A percentile compares a stretch with the other conserved stretches of the same genome.
Conservation (phyloP, 164 flowering plant genomes). For the Akebia trifoliata region DNA sequence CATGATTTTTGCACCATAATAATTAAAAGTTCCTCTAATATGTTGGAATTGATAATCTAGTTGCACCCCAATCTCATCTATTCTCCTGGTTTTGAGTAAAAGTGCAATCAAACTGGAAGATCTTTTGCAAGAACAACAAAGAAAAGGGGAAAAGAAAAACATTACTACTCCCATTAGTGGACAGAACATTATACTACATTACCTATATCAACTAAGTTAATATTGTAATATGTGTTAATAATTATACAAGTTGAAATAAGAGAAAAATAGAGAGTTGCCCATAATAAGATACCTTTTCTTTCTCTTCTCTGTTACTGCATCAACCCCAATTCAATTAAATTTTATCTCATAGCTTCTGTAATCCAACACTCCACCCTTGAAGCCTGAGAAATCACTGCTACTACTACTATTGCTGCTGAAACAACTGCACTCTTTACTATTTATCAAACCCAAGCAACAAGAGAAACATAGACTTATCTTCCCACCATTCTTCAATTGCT, state of each 20-base stretch:
- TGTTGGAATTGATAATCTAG: no score
- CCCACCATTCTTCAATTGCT: constrained; percentile 26
- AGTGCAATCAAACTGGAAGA: no score
- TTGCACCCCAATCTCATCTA: no score
- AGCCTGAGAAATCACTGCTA: constrained; percentile 50
- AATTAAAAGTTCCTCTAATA: no score
- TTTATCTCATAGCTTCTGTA: constrained; percentile 82
- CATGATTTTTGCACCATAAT: no score
- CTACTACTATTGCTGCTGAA: constrained; percentile 11
- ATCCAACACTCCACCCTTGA: constrained; percentile 55
- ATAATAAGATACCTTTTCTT: constrained; percentile 11
- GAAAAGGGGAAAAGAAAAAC: not conserved
- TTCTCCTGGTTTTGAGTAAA: no score
- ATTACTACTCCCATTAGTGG: no score
- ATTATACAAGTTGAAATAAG: constrained; percentile 17
- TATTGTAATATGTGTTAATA: constrained; percentile 14
- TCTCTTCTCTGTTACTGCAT: constrained; percentile 1
- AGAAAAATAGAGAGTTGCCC: constrained; percentile 16
- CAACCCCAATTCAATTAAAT: constrained; percentile 21
- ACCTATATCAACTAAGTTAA: not conserved
- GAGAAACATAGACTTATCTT: constrained; percentile 34
- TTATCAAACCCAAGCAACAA: constrained; percentile 55
- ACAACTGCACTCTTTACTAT: constrained; percentile 50
- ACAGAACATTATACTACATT: no score
- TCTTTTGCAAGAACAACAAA: constrained; percentile 1